These are phyloP conservation scores for Coprinopsis sp. DNA, from an alignment of 768 basidiomycete species.

Conservation along the genomic window DNA sequence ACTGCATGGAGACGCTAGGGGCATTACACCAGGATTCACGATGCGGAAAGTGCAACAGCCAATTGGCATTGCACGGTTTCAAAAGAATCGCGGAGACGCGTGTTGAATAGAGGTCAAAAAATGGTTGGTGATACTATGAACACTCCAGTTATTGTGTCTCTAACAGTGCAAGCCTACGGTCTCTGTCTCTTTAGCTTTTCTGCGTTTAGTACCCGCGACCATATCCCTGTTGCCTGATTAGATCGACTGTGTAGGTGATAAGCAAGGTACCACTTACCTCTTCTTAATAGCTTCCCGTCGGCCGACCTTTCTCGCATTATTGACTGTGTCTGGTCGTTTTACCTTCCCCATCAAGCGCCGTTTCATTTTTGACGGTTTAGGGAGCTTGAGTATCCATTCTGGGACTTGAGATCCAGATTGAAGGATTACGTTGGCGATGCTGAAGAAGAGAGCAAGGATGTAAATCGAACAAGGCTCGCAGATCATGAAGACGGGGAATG, in stretches of 20 bases:
- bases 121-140: background rate
- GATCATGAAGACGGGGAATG: constrained; percentile 2
- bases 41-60: too few relatives aligned
- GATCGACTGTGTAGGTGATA: background rate
- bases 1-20: too few relatives aligned
- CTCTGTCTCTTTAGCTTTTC: constrained; percentile 31
- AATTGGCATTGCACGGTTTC: too few relatives aligned
- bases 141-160: background rate
- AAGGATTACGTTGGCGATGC: constrained; percentile 92
- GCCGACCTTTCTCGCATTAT: constrained; percentile 64
- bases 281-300: constrained; percentile 69
- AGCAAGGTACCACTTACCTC: constrained; percentile 54
- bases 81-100: too few relatives aligned
- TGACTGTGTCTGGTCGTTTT: constrained; percentile 73
- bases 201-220: constrained; percentile 68
- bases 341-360: constrained; percentile 80
- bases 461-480: constrained; percentile 10
- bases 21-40: too few relatives aligned
- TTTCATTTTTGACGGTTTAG: constrained; percentile 88
- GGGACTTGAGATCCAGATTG: constrained; percentile 90
- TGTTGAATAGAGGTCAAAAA: background rate
- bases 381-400: constrained; percentile 94
- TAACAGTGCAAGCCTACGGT: background rate
- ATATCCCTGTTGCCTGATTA: constrained; percentile 57
- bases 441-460: constrained; percentile 22